phyloP scores from a whole-genome alignment of 495 filamentous ascomycete species.

The Penicillium riverlandense region DNA sequence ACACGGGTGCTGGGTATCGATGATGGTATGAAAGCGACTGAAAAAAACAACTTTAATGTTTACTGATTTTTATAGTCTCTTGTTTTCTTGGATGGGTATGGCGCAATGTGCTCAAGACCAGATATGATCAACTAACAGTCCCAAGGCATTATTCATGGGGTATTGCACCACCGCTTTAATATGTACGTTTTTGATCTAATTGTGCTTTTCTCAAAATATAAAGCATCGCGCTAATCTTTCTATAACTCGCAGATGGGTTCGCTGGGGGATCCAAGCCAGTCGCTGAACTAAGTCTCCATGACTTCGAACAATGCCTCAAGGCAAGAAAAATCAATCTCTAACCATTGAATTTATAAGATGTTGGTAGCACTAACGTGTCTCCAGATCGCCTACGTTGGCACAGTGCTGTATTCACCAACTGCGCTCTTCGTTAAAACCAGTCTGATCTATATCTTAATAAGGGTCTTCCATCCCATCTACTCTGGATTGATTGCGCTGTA shows the following conservation, averaged over 20 bases:
- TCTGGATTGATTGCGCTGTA: slow-evolving; percentile 14
- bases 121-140: background rate
- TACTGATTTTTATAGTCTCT: background rate
- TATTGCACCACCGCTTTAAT: slow-evolving; percentile 5
- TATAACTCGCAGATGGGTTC: background rate
- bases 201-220: background rate
- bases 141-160: slow-evolving; percentile 6
- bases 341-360: background rate
- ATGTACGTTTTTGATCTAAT: slow-evolving; percentile 1
- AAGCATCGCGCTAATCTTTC: background rate
- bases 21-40: slow-evolving; percentile 4
- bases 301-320: slow-evolving; percentile 1
- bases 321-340: background rate
- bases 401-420: slow-evolving; percentile 22
- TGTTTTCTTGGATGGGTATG: background rate
- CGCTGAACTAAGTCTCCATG: background rate
- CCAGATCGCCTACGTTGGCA: slow-evolving; percentile 12
- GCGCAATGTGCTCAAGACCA: background rate
- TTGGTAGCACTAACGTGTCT: background rate
- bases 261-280: background rate
- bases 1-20: slow-evolving; percentile 2
- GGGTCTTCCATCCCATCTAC: slow-evolving; percentile 19
- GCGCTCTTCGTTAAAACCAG: slow-evolving; percentile 25
- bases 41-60: background rate
- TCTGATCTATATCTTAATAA: slow-evolving; percentile 21